Evolutionary conservation across 2,329 filamentous ascomycete genomes (phyloP).

Genomic region (Fusarium piperis): DNA sequence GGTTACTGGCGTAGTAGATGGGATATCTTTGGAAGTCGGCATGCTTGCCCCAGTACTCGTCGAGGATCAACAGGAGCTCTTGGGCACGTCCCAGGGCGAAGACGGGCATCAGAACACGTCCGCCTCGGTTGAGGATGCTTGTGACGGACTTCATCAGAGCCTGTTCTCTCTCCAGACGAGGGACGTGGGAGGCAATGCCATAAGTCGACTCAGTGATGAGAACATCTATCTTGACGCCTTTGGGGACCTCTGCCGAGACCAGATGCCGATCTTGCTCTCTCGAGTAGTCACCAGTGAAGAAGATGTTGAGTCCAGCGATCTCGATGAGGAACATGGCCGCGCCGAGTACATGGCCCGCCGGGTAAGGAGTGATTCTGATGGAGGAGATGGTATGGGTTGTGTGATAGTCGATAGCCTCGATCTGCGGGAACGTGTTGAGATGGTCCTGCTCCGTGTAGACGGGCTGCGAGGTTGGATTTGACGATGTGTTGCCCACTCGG

Average conservation of each 20-base stretch:
- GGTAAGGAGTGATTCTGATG: slow-evolving; percentile 95
- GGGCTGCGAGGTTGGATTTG: slow-evolving; percentile 72
- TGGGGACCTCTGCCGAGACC: slow-evolving; percentile 90
- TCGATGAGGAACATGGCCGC: slow-evolving; percentile 99
- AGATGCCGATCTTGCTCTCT: slow-evolving; percentile 95
- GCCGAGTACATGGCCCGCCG: slow-evolving; percentile 96
- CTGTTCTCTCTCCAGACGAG: slow-evolving; percentile 88
- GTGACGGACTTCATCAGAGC: slow-evolving; percentile 97
- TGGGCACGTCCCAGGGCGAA: slow-evolving; percentile 95
- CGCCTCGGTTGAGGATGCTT: slow-evolving; percentile 87
- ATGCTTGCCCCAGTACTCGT: slow-evolving; percentile 96
- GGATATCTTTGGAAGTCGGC: slow-evolving; percentile 87
- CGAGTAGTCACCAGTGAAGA: slow-evolving; percentile 98
- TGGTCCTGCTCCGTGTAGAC: slow-evolving; percentile 97
- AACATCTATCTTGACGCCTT: slow-evolving; percentile 90
- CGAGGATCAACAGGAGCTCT: slow-evolving; percentile 91
- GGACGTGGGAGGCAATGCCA: slow-evolving; percentile 92
- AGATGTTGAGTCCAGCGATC: slow-evolving; percentile 94
- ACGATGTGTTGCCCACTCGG: slow-evolving; percentile 80
- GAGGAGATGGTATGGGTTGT: slow-evolving; percentile 97
- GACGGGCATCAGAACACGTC: slow-evolving; percentile 92
- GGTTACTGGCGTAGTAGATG: slow-evolving; percentile 97
- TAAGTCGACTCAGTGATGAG: slow-evolving; percentile 98
- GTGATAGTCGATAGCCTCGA: slow-evolving; percentile 98
- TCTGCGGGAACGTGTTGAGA: slow-evolving; percentile 89